Conservation (phyloP, 2,329 filamentous ascomycete genomes). For the Neurospora sp. region DNA sequence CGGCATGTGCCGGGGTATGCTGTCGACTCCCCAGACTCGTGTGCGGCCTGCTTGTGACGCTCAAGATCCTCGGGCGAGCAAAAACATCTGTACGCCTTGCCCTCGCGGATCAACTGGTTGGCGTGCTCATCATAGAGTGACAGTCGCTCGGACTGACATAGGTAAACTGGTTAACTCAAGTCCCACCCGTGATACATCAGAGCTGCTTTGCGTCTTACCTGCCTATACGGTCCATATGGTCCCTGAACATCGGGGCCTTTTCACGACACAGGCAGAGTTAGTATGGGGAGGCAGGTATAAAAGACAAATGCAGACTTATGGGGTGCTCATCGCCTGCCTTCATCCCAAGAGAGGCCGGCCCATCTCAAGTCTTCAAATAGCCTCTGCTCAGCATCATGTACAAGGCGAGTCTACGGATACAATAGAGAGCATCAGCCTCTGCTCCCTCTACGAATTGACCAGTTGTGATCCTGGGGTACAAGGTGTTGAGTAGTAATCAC, state of each 20-base stretch:
- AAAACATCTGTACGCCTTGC: conserved; percentile 87
- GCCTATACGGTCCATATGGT: conserved; percentile 74
- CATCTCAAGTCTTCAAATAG: conserved; percentile 74
- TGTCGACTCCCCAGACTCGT: conserved; percentile 36
- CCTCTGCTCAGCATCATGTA: conserved; percentile 66
- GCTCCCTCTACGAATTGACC: neutral
- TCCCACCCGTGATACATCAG: neutral
- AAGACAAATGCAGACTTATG: neutral
- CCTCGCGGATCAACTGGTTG: conserved; percentile 55
- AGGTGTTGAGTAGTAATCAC: conserved; percentile 32
- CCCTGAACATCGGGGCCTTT: conserved; percentile 71
- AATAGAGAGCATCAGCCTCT: neutral
- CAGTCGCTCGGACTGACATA: conserved; percentile 63
- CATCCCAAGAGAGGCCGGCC: conserved; percentile 88
- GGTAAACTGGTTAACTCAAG: neutral
- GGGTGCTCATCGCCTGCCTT: conserved; percentile 43
- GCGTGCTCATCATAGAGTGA: conserved; percentile 63
- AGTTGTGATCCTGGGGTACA: neutral
- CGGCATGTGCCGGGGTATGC: conserved; percentile 58
- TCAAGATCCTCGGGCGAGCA: conserved; percentile 66
- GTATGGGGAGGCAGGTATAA: neutral
- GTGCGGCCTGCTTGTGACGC: conserved; percentile 51
- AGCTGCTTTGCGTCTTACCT: conserved; percentile 39
- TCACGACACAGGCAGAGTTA: conserved; percentile 8
- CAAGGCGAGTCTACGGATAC: conserved; percentile 58